Evolutionary conservation across 495 filamentous ascomycete genomes (phyloP), one percentile per base, ranked within the genome.

Genomic region (Penicillium goetzii): DNA sequence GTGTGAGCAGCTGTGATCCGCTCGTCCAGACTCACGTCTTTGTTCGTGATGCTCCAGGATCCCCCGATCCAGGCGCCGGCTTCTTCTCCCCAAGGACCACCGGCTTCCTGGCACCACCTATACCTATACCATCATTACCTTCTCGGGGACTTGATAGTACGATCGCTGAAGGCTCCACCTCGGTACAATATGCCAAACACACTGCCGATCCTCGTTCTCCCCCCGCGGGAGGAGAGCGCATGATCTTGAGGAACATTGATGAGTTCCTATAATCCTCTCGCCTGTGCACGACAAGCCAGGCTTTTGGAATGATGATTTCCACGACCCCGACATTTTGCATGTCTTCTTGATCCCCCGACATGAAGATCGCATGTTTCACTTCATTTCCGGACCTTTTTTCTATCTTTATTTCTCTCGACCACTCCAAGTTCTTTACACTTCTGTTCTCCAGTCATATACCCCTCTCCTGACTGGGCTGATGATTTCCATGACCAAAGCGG

Each of bases 161-260:
- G 2, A 74, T 74, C 8, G 69, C 77, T 52, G 68, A 69, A 32
- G 68, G 49, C 3, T 63, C 71, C 1, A 56, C 52, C 26, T 33
- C 59, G 19, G 68, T 73, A 17, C 58, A 71, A 17, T 78, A 79
- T 62, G 73, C 67, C 11, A 38, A 68, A 3, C 58, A 73, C 55
- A 70, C 76, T 45, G 70, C 73, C 3, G 82, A 84, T 69, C 82
- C 82, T 2, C 75, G 82, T 62, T 84, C 81, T 17, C 82, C 82
- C 45, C 77, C 77, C 15, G 72, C 73, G 32, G 78, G 76, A 45
- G 75, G 75, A 11, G 82, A 83, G 63, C 73, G 77, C 21, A 66
- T 82, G 56, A 83, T 84, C 58, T 80, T 82, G 74, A 80, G 82
- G 72, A 84, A 74, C 64, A 84, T 84, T 67, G 81, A 82, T 67